These are phyloP conservation scores for Yamadazyma songkhlaensis DNA, from an alignment of 1,139 yeast genomes.

Conservation along the genomic window DNA sequence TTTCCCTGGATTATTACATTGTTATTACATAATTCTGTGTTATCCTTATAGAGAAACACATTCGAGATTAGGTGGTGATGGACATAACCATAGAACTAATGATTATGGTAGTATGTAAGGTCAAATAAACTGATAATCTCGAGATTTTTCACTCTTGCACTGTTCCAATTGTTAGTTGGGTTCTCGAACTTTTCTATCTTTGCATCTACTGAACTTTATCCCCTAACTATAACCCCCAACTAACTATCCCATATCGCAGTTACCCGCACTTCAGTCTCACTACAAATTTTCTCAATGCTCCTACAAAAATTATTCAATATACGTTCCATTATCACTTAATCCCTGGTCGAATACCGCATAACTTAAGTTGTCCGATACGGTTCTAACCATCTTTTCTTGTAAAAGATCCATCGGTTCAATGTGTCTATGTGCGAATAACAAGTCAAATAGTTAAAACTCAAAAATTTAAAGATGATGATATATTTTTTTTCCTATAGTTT, in stretches of 20 bases:
- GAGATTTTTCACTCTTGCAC: too few species aligned
- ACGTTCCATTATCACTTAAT: neutral
- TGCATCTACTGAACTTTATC: too few species aligned
- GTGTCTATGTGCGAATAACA: constrained; percentile 51
- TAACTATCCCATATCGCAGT: neutral
- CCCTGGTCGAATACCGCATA: constrained; percentile 25
- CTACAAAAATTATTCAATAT: too few species aligned
- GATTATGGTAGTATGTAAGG: constrained; percentile 25
- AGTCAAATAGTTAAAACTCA: constrained; percentile 4
- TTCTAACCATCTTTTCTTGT: constrained; percentile 8
- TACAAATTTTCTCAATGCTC: neutral
- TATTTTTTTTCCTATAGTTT: constrained; percentile 1
- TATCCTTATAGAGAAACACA: constrained; percentile 48
- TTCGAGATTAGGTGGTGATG: constrained; percentile 28
- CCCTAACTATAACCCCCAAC: too few species aligned
- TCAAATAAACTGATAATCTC: too few species aligned
- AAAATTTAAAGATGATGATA: neutral
- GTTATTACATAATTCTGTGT: constrained; percentile 55
- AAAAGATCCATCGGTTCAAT: constrained; percentile 40
- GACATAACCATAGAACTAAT: constrained; percentile 24
- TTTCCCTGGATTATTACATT: constrained; percentile 74
- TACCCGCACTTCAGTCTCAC: constrained; percentile 2
- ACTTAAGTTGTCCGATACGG: constrained; percentile 47
- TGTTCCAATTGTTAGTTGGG: too few species aligned
- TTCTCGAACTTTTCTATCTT: too few species aligned